These are phyloP conservation scores for Penicillium sp. DNA, from an alignment of 2,329 filamentous ascomycete genomes.

Conservation along the genomic window DNA sequence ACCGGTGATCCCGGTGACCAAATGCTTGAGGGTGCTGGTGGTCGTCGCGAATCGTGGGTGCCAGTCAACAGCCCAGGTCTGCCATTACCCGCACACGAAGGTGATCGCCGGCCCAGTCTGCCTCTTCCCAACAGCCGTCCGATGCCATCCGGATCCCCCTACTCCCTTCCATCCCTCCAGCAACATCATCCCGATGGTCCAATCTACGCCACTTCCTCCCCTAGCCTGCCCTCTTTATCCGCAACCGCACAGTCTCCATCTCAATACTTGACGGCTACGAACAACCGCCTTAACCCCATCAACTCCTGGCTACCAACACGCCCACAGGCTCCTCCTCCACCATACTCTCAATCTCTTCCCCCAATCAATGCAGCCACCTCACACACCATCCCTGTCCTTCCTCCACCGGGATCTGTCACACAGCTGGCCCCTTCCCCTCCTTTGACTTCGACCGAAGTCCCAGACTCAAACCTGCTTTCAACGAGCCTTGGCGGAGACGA, in stretches of 20 bases:
- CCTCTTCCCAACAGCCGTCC: conserved; percentile 37
- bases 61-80: conserved; percentile 41
- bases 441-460: conserved; percentile 29
- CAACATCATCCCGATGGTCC: conserved; percentile 34
- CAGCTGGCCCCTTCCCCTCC: conserved; percentile 33
- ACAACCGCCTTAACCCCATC: conserved; percentile 41
- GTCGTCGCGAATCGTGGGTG: conserved; percentile 44
- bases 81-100: conserved; percentile 32
- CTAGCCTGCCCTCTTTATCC: conserved; percentile 34
- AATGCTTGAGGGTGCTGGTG: conserved; percentile 31
- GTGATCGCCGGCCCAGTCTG: conserved; percentile 40
- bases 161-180: conserved; percentile 37
- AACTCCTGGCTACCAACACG: conserved; percentile 40
- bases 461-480: conserved; percentile 29
- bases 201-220: conserved; percentile 32
- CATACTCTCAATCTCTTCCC: conserved; percentile 42
- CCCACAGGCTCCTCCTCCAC: conserved; percentile 31
- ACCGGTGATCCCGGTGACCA: conserved; percentile 34
- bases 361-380: conserved; percentile 36
- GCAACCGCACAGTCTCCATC: conserved; percentile 30
- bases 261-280: conserved; percentile 28
- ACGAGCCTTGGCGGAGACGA: conserved; percentile 41
- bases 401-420: conserved; percentile 35
- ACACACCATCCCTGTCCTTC: conserved; percentile 37
- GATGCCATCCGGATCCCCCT: conserved; percentile 36